Percentiles rank a stretch among this genome's conserved stretches.
Conservation (phyloP, 305 asterid genomes). For the Solanum hybrid region DNA sequence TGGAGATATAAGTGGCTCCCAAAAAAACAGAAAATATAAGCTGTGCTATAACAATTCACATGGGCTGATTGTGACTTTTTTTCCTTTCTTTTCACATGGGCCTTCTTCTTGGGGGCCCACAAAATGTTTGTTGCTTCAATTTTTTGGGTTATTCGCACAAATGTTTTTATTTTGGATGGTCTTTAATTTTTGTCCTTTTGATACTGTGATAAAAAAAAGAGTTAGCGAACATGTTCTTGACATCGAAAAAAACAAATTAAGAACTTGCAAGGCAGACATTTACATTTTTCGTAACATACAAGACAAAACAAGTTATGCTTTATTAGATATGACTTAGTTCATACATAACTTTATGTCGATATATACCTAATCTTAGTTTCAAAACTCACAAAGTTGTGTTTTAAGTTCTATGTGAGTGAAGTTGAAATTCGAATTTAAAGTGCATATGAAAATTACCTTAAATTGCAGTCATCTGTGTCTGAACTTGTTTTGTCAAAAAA, state of each 20-base stretch:
- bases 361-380: neutral
- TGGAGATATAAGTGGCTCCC: neutral
- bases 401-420: no score
- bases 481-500: no score
- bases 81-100: neutral
- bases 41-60: neutral
- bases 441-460: no score
- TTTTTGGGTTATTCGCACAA: neutral
- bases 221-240: no score
- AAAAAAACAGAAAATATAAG: neutral
- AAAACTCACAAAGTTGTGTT: neutral
- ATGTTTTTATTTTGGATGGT: accelerated
- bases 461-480: no score
- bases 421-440: no score
- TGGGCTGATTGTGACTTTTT: neutral
- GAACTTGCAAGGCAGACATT: neutral
- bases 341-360: no score
- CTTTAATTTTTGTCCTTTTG: neutral
- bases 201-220: no score
- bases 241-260: no score
- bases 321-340: neutral
- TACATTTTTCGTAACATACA: no score
- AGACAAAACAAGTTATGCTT: neutral
- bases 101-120: neutral
- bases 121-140: neutral